Evolutionary conservation across 768 basidiomycete species (phyloP).

Genomic region (Leucosporidium scottii): DNA sequence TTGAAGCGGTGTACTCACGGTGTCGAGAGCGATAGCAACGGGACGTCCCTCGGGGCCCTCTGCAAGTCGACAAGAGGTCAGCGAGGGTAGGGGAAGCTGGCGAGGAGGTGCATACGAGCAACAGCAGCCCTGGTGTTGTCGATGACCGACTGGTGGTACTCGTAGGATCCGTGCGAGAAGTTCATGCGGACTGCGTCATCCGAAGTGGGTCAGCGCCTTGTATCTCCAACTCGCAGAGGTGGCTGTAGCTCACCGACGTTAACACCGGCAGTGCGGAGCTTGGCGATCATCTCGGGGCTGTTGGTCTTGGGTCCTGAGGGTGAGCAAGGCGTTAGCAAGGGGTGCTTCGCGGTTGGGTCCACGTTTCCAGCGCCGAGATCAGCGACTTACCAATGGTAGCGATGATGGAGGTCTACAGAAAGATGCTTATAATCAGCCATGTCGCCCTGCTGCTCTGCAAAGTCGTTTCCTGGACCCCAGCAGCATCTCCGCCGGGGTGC

Average conservation of each 20-base stretch:
- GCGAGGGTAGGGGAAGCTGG: not conserved
- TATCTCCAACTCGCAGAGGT: not conserved
- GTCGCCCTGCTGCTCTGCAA: not conserved
- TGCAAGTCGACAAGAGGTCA: conserved; percentile 38
- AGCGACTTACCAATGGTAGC: conserved; percentile 81
- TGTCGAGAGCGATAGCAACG: conserved; percentile 94
- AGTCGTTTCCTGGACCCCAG: no score
- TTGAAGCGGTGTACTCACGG: conserved; percentile 49
- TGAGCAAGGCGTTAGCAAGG: not conserved
- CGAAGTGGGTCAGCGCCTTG: not conserved
- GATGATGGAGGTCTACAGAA: conserved; percentile 80
- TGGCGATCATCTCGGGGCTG: conserved; percentile 73
- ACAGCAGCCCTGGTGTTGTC: conserved; percentile 90
- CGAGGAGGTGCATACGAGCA: conserved; percentile 50
- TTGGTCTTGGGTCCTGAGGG: conserved; percentile 84
- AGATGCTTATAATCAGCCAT: not conserved
- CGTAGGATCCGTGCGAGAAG: conserved; percentile 98
- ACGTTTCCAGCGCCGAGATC: not conserved
- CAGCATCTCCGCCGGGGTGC: not conserved
- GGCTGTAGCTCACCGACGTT: conserved; percentile 72
- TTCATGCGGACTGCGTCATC: conserved; percentile 85
- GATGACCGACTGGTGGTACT: conserved; percentile 97
- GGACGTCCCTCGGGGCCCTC: conserved; percentile 69
- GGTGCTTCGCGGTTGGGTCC: not conserved
- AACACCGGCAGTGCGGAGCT: conserved; percentile 83